phyloP scores from a whole-genome alignment of 73 alveolate genomes.

The Diophrys sp. region DNA sequence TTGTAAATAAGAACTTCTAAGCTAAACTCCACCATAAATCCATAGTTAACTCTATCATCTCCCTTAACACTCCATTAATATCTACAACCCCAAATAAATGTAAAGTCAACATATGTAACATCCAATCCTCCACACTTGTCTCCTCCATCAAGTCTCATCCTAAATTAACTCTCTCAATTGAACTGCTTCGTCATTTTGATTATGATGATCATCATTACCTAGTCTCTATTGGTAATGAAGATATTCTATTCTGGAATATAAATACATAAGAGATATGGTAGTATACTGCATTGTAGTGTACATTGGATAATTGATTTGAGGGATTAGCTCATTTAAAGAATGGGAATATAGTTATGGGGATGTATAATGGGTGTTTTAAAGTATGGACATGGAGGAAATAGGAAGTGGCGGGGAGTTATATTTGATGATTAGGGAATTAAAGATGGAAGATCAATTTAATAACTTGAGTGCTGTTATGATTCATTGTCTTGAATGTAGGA shows the following conservation, averaged over 20 bases:
- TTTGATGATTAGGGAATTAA: no score
- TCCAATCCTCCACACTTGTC: not conserved
- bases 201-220: not conserved
- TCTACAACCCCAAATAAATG: not conserved
- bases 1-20: constrained; percentile 21
- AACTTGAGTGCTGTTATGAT: no score
- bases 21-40: constrained; percentile 32
- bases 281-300: not conserved
- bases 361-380: not conserved
- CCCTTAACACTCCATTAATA: not conserved
- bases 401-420: no score
- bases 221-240: not conserved
- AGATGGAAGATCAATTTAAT: no score
- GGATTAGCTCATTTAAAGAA: not conserved
- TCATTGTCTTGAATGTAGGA: no score
- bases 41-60: not conserved
- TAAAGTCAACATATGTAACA: not conserved
- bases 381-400: no score
- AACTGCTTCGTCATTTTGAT: not conserved
- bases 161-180: not conserved
- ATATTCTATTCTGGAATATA: not conserved
- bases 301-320: not conserved
- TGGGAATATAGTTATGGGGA: not conserved
- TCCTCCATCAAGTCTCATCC: not conserved
- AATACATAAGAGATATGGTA: not conserved